Evolutionary conservation across 352 stramenopile species (phyloP), one percentile per base, ranked within the genome.

Genomic region (Phytophthora aleatoria): DNA sequence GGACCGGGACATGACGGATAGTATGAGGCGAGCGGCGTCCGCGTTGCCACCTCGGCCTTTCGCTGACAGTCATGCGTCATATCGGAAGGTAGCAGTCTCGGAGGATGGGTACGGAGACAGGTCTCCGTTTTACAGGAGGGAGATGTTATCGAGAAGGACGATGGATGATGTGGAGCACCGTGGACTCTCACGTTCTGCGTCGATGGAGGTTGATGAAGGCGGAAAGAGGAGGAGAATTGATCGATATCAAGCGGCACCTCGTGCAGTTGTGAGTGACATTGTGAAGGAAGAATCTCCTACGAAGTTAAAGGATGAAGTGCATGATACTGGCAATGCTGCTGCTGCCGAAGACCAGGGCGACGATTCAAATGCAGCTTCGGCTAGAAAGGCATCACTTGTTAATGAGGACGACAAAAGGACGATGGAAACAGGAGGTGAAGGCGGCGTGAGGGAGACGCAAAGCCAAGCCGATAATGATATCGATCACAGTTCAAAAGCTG

Each of bases 11-110:
- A 57, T 61, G 35, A 38, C 57, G 20, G 64, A 76, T 36, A 73
- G 39, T 43, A 50, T 48, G 15, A 81, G 69, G 47, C 62, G 73
- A 61, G 47, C 63, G 28, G 42, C 49, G 26, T 42, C 49, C 27
- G 71, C 64, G 31, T 36, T 81, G 15, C 76, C 76, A 20, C 74
- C 74, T 60, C 76, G 71, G 54, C 69, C 71, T 49, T 41, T 43
- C 49, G 61, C 56, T 54, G 71, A 74, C 15, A 77, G 64, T 55
- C 47, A 64, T 39, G 55, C 57, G 4, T 65, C 65, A 9, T 74
- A 49, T 42, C 61, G 62, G 10, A 79, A 68, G 31, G 67, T 67
- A n/a, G 43, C 35, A 15, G 51, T 61, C 1, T 62, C 30, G 57
- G 66, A 33, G 1, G 43, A 62, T 20, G 50, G 60, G 43, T 57